These are phyloP conservation scores for Penicillium expansum DNA, from an alignment of 2,329 filamentous ascomycete genomes.

Conservation along the genomic window DNA sequence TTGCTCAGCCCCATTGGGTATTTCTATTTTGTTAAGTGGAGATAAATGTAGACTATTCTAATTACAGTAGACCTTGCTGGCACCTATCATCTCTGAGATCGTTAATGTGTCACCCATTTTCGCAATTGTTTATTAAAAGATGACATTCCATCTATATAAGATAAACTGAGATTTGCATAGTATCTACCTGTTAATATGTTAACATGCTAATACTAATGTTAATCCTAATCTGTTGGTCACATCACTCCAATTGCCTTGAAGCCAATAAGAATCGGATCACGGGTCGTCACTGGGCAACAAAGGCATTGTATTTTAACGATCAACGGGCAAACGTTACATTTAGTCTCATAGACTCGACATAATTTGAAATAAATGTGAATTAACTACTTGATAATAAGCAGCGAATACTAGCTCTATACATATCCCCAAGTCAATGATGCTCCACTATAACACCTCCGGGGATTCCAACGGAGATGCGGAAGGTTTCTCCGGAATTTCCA, in stretches of 20 bases:
- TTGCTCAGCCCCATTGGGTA: neutral
- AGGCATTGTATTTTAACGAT: neutral
- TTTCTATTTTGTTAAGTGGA: neutral
- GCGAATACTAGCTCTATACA: neutral
- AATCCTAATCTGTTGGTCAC: neutral
- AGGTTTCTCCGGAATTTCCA: constrained; percentile 22
- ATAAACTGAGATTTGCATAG: neutral
- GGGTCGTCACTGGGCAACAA: neutral
- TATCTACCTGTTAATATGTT: neutral
- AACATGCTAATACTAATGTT: neutral
- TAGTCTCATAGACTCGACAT: neutral
- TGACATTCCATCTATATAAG: no score
- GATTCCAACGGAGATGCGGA: constrained; percentile 19
- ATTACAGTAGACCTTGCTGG: neutral
- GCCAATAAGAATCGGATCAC: neutral
- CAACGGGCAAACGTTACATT: neutral
- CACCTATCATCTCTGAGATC: no score
- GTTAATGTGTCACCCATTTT: neutral
- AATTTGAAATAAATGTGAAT: neutral
- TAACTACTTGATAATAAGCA: neutral
- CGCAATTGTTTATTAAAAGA: neutral
- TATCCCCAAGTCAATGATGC: neutral
- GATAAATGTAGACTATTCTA: neutral
- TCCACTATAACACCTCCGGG: constrained; percentile 2
- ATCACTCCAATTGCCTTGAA: neutral